Base-by-base conservation (phyloP, 352 stramenopile genomes). In the Phytophthora pistaciae region DNA sequence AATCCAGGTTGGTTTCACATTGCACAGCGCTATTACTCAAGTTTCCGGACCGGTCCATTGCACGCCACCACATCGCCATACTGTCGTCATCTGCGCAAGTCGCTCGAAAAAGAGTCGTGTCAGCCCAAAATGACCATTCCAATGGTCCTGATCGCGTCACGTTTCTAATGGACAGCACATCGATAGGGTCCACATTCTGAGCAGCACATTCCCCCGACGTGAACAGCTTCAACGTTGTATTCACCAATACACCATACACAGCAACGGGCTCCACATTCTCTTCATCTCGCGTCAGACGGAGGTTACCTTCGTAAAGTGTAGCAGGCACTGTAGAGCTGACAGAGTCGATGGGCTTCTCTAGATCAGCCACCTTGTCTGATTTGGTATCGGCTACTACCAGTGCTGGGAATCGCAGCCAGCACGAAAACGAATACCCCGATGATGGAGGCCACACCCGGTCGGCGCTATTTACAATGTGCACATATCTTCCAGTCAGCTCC, bases 341-440 rank as follows among this genome's bases (percentile, higher is more conserved):
- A 27, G 27, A 23, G 1, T 16, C 9, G n/a, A 18, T 36, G 10
- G 20, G 14, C 14, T 27, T 21, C 21, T 55, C 21, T n/a, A 11
- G 31, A 1, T 10, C 55, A 6, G 46, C 21, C 10, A 4, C 46
- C 13, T 56, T 31, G 50, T 27, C 23, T 11, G 36, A 46, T 64
- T 40, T 21, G 10, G 16, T 25, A 14, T 62, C 25, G 27, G 44
- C 52, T 56, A 31, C 6, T 42, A 46, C 5, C 27, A 66, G 44
- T 0, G 63, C 36, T 42, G 87, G 82, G 64, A 96, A 90, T 13
- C 78, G 72, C 1, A 93, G 53, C 88, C 88, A 96, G 40, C 84
- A 94, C 2, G 84, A 84, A 70, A 94, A 92, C 0, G 85, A 92
- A 54, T 94, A 96, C 11, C 87, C 88, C 33, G 82, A 91, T 36